Base-by-base conservation (phyloP, 2,329 filamentous ascomycete genomes). In the Colletotrichum lupini region DNA sequence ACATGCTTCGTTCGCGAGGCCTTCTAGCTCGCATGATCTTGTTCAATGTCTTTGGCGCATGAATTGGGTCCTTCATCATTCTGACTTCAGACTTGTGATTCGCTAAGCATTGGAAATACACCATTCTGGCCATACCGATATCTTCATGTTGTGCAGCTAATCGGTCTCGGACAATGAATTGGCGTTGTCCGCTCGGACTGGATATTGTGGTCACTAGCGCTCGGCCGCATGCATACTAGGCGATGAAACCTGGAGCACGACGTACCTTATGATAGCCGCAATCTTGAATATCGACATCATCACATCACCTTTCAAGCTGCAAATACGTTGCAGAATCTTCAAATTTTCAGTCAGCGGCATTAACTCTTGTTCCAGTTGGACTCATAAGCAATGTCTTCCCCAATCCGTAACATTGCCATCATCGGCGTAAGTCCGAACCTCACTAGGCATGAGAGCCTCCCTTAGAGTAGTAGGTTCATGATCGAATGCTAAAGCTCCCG, bases 331-430 rank as follows among this genome's bases (percentile, higher is more conserved):
- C 37, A 42, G 37, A 16, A n/a, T 49, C 42, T 2, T 49, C 19
- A 22, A 42, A 1, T 0, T 5, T 35, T 2, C 5, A 42, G 5
- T 14, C 14, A 16, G 0, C 6, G 32, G 16, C 2, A 19, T 42
- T 7, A 7, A 6, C 7, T 42, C 16, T n/a, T 19, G 19, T 22
- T 19, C 1, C 19, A 22, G 6, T 1, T 42, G 16, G 1, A 22
- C 19, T 49, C 42, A 22, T 5, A 19, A 49, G 16, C 16, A 9
- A 70, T 71, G 63, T 26, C 56, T 12, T 30, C 9, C 2, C 63
- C 64, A 1, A 52, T 72, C n/a, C 16, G 24, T 8, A 72, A 67
- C 9, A 46, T 72, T 5, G 68, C 64, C 12, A 24, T 72, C 2
- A 62, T 68, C 24, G 68, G 68, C 14, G 68, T 72, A 19, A 58